A percentile compares a stretch with the other conserved stretches of the same genome.
phyloP scores from a whole-genome alignment of 805 yeast species.

The Candida khao-thaluensis region DNA sequence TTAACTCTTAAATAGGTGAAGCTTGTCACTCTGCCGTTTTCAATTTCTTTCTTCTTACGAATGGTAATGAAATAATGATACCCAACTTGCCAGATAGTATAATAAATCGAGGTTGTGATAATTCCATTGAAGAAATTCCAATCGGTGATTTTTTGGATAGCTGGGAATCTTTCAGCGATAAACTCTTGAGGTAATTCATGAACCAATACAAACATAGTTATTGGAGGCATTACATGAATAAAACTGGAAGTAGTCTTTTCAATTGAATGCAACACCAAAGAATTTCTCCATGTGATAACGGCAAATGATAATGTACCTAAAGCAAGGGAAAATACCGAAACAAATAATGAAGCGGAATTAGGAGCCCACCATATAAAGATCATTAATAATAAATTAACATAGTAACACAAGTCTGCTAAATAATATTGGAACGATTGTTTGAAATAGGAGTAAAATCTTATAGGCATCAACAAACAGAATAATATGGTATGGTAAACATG shows the following conservation, averaged over 20 bases:
- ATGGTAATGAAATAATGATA: slow-evolving; percentile 93
- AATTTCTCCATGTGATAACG: slow-evolving; percentile 93
- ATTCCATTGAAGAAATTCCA: slow-evolving; percentile 76
- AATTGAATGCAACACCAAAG: slow-evolving; percentile 84
- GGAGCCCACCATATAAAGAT: slow-evolving; percentile 84
- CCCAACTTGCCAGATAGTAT: slow-evolving; percentile 83
- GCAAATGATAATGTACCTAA: slow-evolving; percentile 92
- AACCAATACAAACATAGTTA: slow-evolving; percentile 79
- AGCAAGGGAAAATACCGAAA: slow-evolving; percentile 80
- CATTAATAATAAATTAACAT: slow-evolving; percentile 71
- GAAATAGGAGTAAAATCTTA: slow-evolving; percentile 78
- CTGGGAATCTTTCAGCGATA: slow-evolving; percentile 69
- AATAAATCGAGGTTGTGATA: slow-evolving; percentile 74
- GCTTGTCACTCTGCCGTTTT: slow-evolving; percentile 82
- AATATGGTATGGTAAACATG: slow-evolving; percentile 71
- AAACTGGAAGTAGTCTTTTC: slow-evolving; percentile 91
- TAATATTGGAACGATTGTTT: slow-evolving; percentile 79
- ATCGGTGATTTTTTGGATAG: slow-evolving; percentile 59
- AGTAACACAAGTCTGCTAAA: slow-evolving; percentile 91
- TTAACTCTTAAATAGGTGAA: slow-evolving; percentile 79
- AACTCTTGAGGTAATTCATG: slow-evolving; percentile 64
- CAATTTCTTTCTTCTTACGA: slow-evolving; percentile 72
- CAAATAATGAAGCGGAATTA: slow-evolving; percentile 64
- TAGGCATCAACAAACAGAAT: slow-evolving; percentile 69
- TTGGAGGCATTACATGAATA: slow-evolving; percentile 89